phyloP scores from a whole-genome alignment of 495 filamentous ascomycete species.

The Lophiotrema nucula region DNA sequence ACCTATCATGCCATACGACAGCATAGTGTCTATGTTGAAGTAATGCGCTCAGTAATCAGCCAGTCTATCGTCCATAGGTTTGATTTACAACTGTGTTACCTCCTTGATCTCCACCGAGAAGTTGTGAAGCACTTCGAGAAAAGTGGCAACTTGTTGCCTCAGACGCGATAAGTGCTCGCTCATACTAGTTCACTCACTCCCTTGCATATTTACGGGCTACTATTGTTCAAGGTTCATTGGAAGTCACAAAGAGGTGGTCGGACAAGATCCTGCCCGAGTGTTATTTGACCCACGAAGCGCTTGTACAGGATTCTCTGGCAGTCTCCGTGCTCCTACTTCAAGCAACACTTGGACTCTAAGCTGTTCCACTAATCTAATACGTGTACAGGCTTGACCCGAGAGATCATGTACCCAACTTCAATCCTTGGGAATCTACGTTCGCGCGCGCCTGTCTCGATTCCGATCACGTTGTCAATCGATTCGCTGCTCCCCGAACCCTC shows the following conservation, averaged over 20 bases:
- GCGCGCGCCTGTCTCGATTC: background rate
- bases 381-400: too few relatives aligned
- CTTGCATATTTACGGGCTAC: background rate
- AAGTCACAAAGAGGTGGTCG: too few relatives aligned
- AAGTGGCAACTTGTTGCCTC: background rate
- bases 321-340: too few relatives aligned
- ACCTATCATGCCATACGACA: slow-evolving; percentile 1
- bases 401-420: too few relatives aligned
- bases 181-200: background rate
- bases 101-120: slow-evolving; percentile 11
- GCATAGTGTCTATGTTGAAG: background rate
- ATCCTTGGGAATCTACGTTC: background rate
- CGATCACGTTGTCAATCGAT: background rate
- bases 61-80: slow-evolving; percentile 7
- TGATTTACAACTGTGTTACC: slow-evolving; percentile 19
- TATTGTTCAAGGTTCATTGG: background rate
- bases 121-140: background rate
- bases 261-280: too few relatives aligned
- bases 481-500: background rate
- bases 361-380: too few relatives aligned
- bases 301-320: too few relatives aligned
- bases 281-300: too few relatives aligned
- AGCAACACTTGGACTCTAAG: too few relatives aligned
- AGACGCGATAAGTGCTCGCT: background rate
- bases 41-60: slow-evolving; percentile 23